phyloP scores from a whole-genome alignment of 495 filamentous ascomycete genomes.

The Ascodesmis nigricans region DNA sequence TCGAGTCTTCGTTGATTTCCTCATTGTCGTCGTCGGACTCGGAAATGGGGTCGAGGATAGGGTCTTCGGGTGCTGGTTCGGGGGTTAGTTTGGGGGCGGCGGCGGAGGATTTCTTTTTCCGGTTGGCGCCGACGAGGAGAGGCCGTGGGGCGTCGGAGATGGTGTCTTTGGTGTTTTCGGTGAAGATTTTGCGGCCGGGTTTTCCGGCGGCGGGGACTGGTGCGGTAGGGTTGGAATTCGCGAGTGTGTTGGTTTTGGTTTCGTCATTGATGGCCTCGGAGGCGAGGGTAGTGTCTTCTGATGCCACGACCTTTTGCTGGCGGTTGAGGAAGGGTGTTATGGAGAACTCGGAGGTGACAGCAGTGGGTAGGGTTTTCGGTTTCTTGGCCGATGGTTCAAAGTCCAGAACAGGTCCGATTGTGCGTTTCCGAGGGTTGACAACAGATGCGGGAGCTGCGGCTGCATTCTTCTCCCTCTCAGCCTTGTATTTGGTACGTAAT shows the following conservation, averaged over 20 bases:
- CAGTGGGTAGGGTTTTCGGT: constrained; percentile 6
- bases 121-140: constrained; percentile 15
- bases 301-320: constrained; percentile 9
- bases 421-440: constrained; percentile 5
- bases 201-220: neutral
- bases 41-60: constrained; percentile 9
- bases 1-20: constrained; percentile 21
- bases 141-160: constrained; percentile 7
- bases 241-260: constrained; percentile 4
- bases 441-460: neutral
- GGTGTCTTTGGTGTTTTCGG: constrained; percentile 1
- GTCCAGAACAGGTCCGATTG: constrained; percentile 14
- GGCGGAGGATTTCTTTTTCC: constrained; percentile 10
- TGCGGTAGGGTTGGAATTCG: neutral
- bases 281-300: neutral
- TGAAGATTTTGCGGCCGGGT: constrained; percentile 5
- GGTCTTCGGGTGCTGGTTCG: neutral
- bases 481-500: constrained; percentile 2
- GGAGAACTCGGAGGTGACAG: constrained; percentile 10
- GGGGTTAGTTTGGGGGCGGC: too few relatives aligned
- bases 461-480: neutral
- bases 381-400: constrained; percentile 12
- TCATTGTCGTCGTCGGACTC: constrained; percentile 23
- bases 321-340: constrained; percentile 19
- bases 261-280: constrained; percentile 4